These are phyloP conservation scores for Turnera subulata DNA, from an alignment of 345 rosid species.

Conservation along the genomic window DNA sequence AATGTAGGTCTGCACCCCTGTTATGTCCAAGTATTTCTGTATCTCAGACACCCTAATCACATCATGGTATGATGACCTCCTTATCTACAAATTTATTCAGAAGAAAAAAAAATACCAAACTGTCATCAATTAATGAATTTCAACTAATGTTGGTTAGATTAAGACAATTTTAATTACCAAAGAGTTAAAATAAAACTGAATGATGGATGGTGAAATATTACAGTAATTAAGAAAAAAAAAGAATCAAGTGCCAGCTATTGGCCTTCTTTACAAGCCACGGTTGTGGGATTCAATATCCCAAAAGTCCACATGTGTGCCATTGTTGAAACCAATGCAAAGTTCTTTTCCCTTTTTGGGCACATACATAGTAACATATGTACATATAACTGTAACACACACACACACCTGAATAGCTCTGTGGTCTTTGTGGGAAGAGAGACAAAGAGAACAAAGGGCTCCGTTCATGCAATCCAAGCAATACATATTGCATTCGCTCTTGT, in stretches of 20 bases:
- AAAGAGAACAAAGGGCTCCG: conserved; percentile 77
- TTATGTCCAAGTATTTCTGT: conserved; percentile 76
- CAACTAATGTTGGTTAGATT: no score
- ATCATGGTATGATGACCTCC: conserved; percentile 99
- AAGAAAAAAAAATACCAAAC: no score
- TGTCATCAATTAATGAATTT: no score
- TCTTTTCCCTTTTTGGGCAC: neutral
- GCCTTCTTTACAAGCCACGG: neutral
- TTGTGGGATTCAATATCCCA: neutral
- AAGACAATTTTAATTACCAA: no score
- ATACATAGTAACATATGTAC: neutral
- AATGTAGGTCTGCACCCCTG: conserved; percentile 92
- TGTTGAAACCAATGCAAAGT: conserved; percentile 21
- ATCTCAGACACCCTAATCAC: conserved; percentile 95
- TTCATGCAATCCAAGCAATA: conserved; percentile 87
- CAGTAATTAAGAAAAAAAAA: neutral
- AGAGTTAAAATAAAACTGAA: no score
- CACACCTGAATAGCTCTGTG: conserved; percentile 81
- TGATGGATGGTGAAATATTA: neutral
- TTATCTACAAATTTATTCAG: conserved; percentile 67
- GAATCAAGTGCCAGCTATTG: neutral
- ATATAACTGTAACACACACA: neutral
- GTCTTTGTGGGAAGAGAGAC: conserved; percentile 67
- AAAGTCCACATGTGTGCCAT: conserved; percentile 9
- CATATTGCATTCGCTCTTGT: conserved; percentile 97